Percentiles rank a stretch among this genome's conserved stretches.
phyloP scores from a whole-genome alignment of 2,329 filamentous ascomycete genomes.

The Neonectria sp. region DNA sequence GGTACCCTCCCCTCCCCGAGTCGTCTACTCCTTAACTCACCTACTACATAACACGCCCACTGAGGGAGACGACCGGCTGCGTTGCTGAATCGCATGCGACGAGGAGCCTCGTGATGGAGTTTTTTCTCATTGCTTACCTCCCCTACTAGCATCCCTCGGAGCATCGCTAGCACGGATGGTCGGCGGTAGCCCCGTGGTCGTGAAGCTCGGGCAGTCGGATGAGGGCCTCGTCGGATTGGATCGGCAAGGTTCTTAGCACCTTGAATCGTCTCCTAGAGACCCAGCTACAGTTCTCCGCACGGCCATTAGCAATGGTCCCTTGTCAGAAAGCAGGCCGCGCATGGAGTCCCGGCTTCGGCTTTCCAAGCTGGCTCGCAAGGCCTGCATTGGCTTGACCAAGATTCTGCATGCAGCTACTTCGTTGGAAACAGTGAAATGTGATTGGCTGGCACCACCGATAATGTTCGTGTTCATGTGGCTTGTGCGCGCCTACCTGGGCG shows the following conservation, averaged over 20 bases:
- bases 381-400: conserved; percentile 23
- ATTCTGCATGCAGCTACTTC: conserved; percentile 42
- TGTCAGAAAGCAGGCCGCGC: neutral
- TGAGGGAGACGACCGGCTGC: neutral
- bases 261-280: neutral
- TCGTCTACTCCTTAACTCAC: conserved; percentile 19
- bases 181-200: conserved; percentile 5
- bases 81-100: neutral
- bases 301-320: neutral
- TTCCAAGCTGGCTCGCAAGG: conserved; percentile 12
- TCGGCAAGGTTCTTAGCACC: conserved; percentile 2
- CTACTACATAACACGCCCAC: neutral
- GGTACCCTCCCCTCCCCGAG: conserved; percentile 3
- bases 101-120: neutral
- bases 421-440: conserved; percentile 31
- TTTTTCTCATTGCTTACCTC: neutral
- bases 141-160: conserved; percentile 14
- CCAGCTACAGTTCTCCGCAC: neutral
- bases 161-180: conserved; percentile 21
- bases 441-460: conserved; percentile 39
- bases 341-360: conserved; percentile 4
- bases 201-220: neutral
- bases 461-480: conserved; percentile 36
- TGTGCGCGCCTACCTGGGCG: conserved; percentile 30
- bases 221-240: conserved; percentile 8